These are phyloP conservation scores for Pythium aquatile DNA, from an alignment of 352 stramenopile species.

Conservation along the genomic window DNA sequence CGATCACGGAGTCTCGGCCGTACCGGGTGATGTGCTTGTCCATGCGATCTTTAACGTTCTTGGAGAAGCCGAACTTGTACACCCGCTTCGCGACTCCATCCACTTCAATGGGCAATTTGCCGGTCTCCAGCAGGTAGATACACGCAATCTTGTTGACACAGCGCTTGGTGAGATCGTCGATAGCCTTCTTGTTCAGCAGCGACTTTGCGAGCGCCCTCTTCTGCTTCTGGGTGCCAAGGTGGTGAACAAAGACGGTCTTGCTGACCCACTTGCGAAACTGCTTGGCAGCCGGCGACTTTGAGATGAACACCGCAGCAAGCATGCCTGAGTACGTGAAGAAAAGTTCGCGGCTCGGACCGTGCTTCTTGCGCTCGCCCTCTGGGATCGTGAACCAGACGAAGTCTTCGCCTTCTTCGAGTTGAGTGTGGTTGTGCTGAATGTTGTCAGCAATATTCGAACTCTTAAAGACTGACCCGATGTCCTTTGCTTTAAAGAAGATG, in stretches of 20 bases:
- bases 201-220: background rate
- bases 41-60: background rate
- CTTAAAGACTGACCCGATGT: background rate
- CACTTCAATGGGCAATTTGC: background rate
- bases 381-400: background rate
- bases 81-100: too few relatives aligned
- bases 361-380: too few relatives aligned
- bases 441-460: background rate
- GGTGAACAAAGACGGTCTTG: background rate
- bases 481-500: constrained; percentile 11
- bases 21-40: background rate
- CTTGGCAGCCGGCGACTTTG: background rate
- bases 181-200: background rate
- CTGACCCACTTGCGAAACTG: constrained; percentile 2
- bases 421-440: background rate
- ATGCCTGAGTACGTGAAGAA: constrained; percentile 5
- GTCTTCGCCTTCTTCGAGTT: constrained; percentile 3
- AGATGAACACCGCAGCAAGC: background rate
- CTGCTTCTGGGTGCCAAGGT: constrained; percentile 1
- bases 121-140: background rate
- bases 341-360: background rate
- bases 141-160: background rate
- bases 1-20: background rate
- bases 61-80: too few relatives aligned
- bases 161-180: background rate